Percentiles rank a stretch among this genome's conserved stretches.
Conservation (phyloP, 2,329 filamentous ascomycete genomes). For the Trichophyton simii region DNA sequence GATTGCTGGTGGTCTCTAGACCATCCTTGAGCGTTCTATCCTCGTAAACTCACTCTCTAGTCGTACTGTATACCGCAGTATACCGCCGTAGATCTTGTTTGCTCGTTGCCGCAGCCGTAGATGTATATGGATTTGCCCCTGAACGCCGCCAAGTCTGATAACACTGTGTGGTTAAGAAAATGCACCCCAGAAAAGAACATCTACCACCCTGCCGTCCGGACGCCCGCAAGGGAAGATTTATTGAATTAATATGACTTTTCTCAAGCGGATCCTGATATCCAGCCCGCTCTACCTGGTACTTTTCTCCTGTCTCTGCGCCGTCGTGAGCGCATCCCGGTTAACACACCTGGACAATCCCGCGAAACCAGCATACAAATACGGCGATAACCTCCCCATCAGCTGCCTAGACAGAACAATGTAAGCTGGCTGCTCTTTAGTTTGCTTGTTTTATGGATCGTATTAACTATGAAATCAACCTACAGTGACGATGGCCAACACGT, state of each 20-base stretch:
- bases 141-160: background rate
- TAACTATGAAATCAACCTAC: slow-evolving; percentile 31
- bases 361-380: slow-evolving; percentile 32
- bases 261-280: background rate
- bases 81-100: background rate
- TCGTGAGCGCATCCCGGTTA: background rate
- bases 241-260: background rate
- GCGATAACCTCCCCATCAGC: slow-evolving; percentile 39
- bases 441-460: no score
- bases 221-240: background rate
- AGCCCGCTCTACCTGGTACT: background rate
- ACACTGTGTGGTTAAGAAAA: background rate
- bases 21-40: background rate
- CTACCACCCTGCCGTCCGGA: background rate
- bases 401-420: slow-evolving; percentile 43
- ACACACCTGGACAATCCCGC: slow-evolving; percentile 9
- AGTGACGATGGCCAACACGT: slow-evolving; percentile 69
- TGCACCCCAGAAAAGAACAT: background rate
- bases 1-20: background rate
- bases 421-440: slow-evolving; percentile 8
- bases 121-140: background rate
- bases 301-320: background rate
- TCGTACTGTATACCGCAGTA: background rate
- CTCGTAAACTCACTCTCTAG: background rate
- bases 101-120: background rate